Conservation (phyloP, 208 protist genomes). For the Novymonas esmeraldas region DNA sequence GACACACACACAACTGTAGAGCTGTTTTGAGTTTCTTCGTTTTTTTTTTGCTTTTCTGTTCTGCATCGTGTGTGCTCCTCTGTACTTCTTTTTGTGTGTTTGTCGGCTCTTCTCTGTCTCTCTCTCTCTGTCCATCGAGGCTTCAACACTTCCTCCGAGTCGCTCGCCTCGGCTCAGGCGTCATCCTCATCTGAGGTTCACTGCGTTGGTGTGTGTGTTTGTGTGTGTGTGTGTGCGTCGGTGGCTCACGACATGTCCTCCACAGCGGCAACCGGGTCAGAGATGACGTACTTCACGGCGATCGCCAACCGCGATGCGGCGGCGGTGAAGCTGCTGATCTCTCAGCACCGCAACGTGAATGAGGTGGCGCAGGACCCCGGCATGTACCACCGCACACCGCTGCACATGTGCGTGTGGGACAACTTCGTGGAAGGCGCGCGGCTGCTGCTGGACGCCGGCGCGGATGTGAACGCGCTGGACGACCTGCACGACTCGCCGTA, state of each 20-base stretch:
- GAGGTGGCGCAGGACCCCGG: constrained; percentile 19
- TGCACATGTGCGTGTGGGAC: constrained; percentile 60
- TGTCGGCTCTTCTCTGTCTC: constrained; percentile 10
- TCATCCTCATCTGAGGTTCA: too few species aligned
- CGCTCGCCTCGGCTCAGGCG: too few species aligned
- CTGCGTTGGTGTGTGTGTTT: too few species aligned
- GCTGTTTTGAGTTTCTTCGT: too few species aligned
- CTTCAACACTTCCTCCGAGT: too few species aligned
- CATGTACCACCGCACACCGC: constrained; percentile 45
- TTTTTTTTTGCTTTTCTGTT: too few species aligned
- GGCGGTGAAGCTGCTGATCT: constrained; percentile 34
- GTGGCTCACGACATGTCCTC: neutral
- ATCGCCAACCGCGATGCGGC: constrained; percentile 32
- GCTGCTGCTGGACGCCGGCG: constrained; percentile 48
- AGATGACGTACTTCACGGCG: constrained; percentile 39
- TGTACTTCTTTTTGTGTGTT: constrained; percentile 14
- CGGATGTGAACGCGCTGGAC: constrained; percentile 57
- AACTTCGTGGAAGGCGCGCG: constrained; percentile 46
- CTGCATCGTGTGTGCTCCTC: neutral
- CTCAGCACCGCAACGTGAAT: constrained; percentile 43
- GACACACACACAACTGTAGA: too few species aligned
- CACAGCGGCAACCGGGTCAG: neutral
- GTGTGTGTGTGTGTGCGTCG: neutral
- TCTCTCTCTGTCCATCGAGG: neutral
- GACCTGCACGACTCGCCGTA: constrained; percentile 65